phyloP scores from a whole-genome alignment of 305 asterid genomes.

The Fraxinus latifolia region DNA sequence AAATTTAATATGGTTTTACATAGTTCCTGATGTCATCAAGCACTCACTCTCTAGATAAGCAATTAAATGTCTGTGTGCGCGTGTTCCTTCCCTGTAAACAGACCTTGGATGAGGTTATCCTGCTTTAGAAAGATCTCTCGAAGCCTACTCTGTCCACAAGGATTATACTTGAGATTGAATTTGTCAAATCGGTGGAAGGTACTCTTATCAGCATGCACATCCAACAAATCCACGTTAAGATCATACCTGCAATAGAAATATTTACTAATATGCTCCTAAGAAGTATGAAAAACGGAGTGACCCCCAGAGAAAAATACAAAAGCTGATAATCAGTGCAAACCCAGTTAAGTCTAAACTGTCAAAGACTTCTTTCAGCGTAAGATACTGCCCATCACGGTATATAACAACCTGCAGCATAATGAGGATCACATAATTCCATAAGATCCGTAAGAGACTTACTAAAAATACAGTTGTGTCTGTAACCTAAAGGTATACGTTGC shows the following conservation, averaged over 20 bases:
- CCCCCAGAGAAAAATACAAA: slow-evolving; percentile 1
- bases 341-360: slow-evolving; percentile 94
- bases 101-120: slow-evolving; percentile 88
- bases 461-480: slow-evolving; percentile 8
- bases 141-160: slow-evolving; percentile 92
- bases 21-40: slow-evolving; percentile 14
- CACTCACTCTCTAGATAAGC: neutral
- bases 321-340: slow-evolving; percentile 37
- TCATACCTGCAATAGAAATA: slow-evolving; percentile 59
- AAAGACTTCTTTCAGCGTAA: slow-evolving; percentile 89
- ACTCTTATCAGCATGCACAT: slow-evolving; percentile 95
- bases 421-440: slow-evolving; percentile 25
- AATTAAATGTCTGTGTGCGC: neutral
- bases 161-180: slow-evolving; percentile 93
- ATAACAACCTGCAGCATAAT: slow-evolving; percentile 68
- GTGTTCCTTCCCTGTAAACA: slow-evolving; percentile 25
- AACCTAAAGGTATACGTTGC: slow-evolving; percentile 1
- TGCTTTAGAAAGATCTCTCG: slow-evolving; percentile 89
- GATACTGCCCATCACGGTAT: slow-evolving; percentile 90
- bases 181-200: slow-evolving; percentile 94
- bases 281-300: slow-evolving; percentile 5
- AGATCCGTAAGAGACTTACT: slow-evolving; percentile 15
- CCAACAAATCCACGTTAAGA: slow-evolving; percentile 85
- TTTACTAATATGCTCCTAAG: slow-evolving; percentile 7
- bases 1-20: slow-evolving; percentile 1